Evolutionary conservation across 2,329 filamentous ascomycete species (phyloP), one percentile per base, ranked within the genome.

Genomic region (Dryadomyces quercus-mongolicae): DNA sequence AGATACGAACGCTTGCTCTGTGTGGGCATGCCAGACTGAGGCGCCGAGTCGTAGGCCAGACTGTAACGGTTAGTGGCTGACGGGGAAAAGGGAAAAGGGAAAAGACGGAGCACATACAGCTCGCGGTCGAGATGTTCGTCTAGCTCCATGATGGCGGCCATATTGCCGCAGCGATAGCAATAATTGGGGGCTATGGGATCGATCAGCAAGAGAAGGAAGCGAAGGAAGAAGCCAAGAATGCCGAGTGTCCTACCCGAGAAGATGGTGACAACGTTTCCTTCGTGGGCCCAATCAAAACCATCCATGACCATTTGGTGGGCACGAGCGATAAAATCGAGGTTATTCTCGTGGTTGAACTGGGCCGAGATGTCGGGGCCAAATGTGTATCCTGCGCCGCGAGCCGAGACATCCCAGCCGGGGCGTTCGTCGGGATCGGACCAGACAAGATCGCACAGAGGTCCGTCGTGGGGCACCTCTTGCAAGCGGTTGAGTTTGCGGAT

Each of bases 291-390:
- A 38, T 51, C 49, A 22, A 42, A 51, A 12, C 49, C 49, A 20
- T 34, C 22, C 49, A 51, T 51, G 38, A 51, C 49, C 49, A 51
- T 51, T 18, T 51, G 49, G 36, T 51, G 49, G 20, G 49, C 49
- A 5, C 49, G 49, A 13, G 49, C 49, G 21, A 51, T 31, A 13
- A 43, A 51, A 6, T 15, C 18, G 38, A 51, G 49, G 12, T 38
- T 38, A 38, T 51, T 51, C 20, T 51, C 31, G 38, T 51, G 49
- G 20, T 43, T 51, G 20, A 51, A 51, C 31, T 34, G 31, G 2
- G 38, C 20, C 15, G 34, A 42, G 38, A 51, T 51, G 21, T 51
- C 49, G 36, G 49, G 49, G 18, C 49, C 49, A 25, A 51, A 51
- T 36, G 40, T 43, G 38, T 51, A 51, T 20, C 49, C 49, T 15